phyloP scores from a whole-genome alignment of 177 flowering plant genomes.

The Tripterygium wilfordii region DNA sequence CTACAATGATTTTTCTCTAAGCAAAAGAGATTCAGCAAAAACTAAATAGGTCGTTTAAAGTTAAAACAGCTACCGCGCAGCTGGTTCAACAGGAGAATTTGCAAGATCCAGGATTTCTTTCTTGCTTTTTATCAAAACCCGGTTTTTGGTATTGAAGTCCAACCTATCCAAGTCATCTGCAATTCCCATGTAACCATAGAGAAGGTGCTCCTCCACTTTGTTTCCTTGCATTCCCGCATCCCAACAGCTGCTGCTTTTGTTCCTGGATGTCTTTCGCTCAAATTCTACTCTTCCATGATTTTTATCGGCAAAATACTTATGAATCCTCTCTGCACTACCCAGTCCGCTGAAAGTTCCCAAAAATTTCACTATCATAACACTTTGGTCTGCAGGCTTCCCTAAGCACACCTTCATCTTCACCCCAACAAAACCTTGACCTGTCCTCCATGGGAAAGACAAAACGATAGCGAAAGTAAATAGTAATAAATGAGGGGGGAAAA shows the following conservation, averaged over 20 bases:
- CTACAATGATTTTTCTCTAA: no score
- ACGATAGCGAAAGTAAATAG: no score
- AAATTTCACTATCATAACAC: constrained; percentile 65
- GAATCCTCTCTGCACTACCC: constrained; percentile 65
- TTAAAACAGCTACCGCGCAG: constrained; percentile 9
- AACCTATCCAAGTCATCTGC: constrained; percentile 67
- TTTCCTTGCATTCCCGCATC: constrained; percentile 13
- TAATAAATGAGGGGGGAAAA: no score
- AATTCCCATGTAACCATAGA: constrained; percentile 69
- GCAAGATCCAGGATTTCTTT: constrained; percentile 62
- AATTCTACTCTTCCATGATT: constrained; percentile 58
- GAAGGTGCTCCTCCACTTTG: constrained; percentile 22
- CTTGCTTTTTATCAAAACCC: constrained; percentile 59
- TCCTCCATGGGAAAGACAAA: background rate
- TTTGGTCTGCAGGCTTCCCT: constrained; percentile 63
- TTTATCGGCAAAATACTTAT: constrained; percentile 41
- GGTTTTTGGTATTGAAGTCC: constrained; percentile 44
- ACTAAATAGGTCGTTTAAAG: no score
- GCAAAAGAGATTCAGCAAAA: no score
- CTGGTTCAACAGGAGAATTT: constrained; percentile 42
- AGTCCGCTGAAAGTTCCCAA: constrained; percentile 62
- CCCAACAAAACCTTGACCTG: constrained; percentile 37
- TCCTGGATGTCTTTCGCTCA: constrained; percentile 13
- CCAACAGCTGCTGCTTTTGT: background rate
- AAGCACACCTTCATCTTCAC: constrained; percentile 32